Conservation (phyloP, 2,329 filamentous ascomycete genomes). For the Nakataea oryzae region DNA sequence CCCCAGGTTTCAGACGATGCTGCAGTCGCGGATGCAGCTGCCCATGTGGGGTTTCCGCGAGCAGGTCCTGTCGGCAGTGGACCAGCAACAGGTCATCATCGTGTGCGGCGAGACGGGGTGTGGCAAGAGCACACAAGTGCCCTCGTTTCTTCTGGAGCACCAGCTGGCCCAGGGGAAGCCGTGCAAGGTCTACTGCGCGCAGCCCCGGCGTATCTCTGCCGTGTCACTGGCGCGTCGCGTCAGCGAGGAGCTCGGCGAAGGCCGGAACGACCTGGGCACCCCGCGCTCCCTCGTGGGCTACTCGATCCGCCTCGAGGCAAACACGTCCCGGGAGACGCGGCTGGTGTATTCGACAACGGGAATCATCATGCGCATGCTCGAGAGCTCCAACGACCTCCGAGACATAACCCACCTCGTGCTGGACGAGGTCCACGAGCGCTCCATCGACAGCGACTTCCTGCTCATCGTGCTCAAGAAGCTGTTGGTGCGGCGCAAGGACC, state of each 20-base stretch:
- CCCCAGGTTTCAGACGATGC: slow-evolving; percentile 66
- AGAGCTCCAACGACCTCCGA: slow-evolving; percentile 72
- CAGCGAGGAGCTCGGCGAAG: slow-evolving; percentile 88
- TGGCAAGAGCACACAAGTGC: slow-evolving; percentile 97
- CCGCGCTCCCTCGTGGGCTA: slow-evolving; percentile 80
- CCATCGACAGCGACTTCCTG: slow-evolving; percentile 94
- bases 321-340: slow-evolving; percentile 69
- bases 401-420: slow-evolving; percentile 91
- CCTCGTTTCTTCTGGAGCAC: slow-evolving; percentile 83
- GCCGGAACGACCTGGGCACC: slow-evolving; percentile 71
- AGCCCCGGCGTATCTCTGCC: slow-evolving; percentile 90
- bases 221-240: slow-evolving; percentile 89
- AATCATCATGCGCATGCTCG: slow-evolving; percentile 97
- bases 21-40: slow-evolving; percentile 64
- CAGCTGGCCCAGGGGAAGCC: slow-evolving; percentile 68
- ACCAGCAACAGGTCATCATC: slow-evolving; percentile 76
- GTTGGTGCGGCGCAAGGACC: slow-evolving; percentile 62
- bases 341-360: slow-evolving; percentile 83
- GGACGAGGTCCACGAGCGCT: slow-evolving; percentile 95
- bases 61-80: slow-evolving; percentile 67
- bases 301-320: slow-evolving; percentile 86
- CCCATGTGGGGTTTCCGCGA: slow-evolving; percentile 83
- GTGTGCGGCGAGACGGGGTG: slow-evolving; percentile 91
- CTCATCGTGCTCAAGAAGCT: slow-evolving; percentile 84
- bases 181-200: slow-evolving; percentile 92